phyloP scores from a whole-genome alignment of 2,329 filamentous ascomycete species.

The Colletotrichum liriopes region DNA sequence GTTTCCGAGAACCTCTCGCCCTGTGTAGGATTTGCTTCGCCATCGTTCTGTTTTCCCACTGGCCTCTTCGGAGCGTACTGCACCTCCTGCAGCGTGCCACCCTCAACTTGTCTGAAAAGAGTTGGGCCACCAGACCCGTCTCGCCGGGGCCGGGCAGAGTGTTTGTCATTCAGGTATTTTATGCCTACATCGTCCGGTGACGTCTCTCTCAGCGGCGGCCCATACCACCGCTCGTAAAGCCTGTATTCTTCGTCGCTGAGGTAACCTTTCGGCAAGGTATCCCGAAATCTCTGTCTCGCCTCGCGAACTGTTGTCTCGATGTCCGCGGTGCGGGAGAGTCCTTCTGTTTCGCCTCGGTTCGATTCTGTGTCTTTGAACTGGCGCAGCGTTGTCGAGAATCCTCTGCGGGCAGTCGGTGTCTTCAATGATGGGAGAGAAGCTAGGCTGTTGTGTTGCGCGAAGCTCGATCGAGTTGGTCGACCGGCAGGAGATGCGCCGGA shows the following conservation, averaged over 20 bases:
- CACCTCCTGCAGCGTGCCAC: conserved; percentile 75
- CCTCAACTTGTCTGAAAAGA: conserved; percentile 68
- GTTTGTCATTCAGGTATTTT: conserved; percentile 48
- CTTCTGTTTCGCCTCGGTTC: conserved; percentile 43
- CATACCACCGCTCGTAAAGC: conserved; percentile 87
- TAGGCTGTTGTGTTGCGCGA: conserved; percentile 19
- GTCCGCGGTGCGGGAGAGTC: conserved; percentile 48
- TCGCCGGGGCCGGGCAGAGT: neutral
- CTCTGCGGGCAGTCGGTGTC: conserved; percentile 19
- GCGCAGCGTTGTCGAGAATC: conserved; percentile 7
- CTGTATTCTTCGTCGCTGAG: conserved; percentile 79
- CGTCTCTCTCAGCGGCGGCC: conserved; percentile 77
- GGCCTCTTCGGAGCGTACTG: conserved; percentile 55
- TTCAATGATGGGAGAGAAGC: conserved; percentile 19
- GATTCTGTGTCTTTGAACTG: neutral
- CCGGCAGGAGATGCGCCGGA: neutral
- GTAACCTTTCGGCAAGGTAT: conserved; percentile 81
- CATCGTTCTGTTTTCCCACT: neutral
- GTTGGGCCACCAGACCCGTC: conserved; percentile 47
- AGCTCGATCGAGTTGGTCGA: conserved; percentile 1
- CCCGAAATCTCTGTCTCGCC: conserved; percentile 82
- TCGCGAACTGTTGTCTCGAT: conserved; percentile 78
- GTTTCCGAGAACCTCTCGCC: conserved; percentile 9
- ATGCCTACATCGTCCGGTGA: conserved; percentile 72
- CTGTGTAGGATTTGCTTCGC: neutral